Percentiles rank a stretch among this genome's conserved stretches.
These are phyloP conservation scores for Globomyces sp. DNA, from an alignment of 371 early-diverging fungal species.

Conservation along the genomic window DNA sequence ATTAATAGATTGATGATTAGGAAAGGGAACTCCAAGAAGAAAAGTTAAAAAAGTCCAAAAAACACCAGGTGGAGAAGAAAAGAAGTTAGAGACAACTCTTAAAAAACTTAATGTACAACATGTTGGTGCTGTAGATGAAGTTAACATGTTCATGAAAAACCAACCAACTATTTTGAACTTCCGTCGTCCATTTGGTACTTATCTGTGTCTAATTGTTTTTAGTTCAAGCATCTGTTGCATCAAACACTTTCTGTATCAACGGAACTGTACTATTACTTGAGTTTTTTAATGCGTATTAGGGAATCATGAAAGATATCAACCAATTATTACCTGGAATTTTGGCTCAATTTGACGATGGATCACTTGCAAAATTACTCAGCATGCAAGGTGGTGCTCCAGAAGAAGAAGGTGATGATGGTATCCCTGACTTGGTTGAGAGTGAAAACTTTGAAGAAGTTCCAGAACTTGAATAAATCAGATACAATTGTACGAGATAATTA, in stretches of 20 bases:
- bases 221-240: slow-evolving; percentile 81
- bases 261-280: slow-evolving; percentile 50
- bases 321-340: slow-evolving; percentile 93
- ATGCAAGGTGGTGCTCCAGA: slow-evolving; percentile 52
- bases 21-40: slow-evolving; percentile 93
- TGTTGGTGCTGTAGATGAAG: slow-evolving; percentile 88
- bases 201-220: not conserved
- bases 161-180: slow-evolving; percentile 95
- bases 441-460: slow-evolving; percentile 13
- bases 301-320: slow-evolving; percentile 85
- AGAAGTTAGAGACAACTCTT: slow-evolving; percentile 81
- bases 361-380: slow-evolving; percentile 85
- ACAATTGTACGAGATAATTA: too few species aligned
- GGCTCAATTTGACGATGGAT: slow-evolving; percentile 94
- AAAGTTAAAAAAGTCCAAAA: slow-evolving; percentile 83
- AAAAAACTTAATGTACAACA: slow-evolving; percentile 87
- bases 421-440: slow-evolving; percentile 45
- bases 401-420: slow-evolving; percentile 44
- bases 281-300: slow-evolving; percentile 14
- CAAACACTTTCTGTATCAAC: slow-evolving; percentile 92
- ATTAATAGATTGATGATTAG: too few species aligned
- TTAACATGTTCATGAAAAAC: slow-evolving; percentile 94
- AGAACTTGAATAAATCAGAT: too few species aligned
- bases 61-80: slow-evolving; percentile 77
- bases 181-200: slow-evolving; percentile 79